phyloP scores from a whole-genome alignment of 2,329 filamentous ascomycete genomes.

The Curvularia eragrostidis region DNA sequence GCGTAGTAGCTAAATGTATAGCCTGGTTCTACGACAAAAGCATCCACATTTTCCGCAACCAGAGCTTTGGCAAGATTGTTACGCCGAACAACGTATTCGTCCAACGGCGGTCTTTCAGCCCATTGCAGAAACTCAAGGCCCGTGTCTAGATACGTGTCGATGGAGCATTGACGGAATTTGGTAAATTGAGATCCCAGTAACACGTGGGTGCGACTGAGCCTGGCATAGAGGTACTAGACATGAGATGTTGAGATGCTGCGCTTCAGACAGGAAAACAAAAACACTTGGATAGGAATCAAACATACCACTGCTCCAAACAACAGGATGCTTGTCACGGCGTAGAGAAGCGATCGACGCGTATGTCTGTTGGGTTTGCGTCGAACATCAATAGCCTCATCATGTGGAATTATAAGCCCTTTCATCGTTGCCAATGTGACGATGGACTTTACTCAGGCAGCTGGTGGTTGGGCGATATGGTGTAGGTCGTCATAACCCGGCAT shows the following conservation, averaged over 20 bases:
- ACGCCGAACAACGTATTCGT: slow-evolving; percentile 63
- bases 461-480: background rate
- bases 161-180: slow-evolving; percentile 59
- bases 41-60: slow-evolving; percentile 59
- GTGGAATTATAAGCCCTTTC: background rate
- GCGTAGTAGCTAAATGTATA: slow-evolving; percentile 71
- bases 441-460: background rate
- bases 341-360: background rate
- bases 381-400: background rate
- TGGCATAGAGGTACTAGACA: background rate
- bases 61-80: slow-evolving; percentile 65
- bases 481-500: background rate
- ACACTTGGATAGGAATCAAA: background rate
- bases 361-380: background rate
- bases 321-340: background rate
- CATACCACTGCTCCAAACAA: background rate
- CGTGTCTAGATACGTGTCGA: slow-evolving; percentile 57
- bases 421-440: background rate
- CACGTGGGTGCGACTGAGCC: background rate
- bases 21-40: slow-evolving; percentile 68
- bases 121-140: slow-evolving; percentile 62
- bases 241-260: background rate
- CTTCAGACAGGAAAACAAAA: too few relatives aligned
- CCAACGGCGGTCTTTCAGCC: slow-evolving; percentile 56
- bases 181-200: background rate